Percentiles rank a stretch among this genome's conserved stretches.
Evolutionary conservation across 352 stramenopile genomes (phyloP).

Genomic region (Blastocystis sp.): DNA sequence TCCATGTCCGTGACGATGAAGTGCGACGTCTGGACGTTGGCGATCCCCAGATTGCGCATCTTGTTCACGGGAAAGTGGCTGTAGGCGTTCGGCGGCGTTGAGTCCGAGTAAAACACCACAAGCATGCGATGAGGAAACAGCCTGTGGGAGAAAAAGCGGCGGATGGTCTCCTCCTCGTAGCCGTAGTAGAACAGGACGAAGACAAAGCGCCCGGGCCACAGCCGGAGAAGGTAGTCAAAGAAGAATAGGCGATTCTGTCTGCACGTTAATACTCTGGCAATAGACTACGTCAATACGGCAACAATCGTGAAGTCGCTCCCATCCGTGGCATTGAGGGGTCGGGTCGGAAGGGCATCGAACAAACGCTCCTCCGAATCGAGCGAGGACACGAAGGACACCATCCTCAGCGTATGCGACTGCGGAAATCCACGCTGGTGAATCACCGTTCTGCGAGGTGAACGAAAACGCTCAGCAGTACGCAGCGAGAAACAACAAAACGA

Average conservation of each 20-base stretch:
- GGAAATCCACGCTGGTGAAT: neutral
- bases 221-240: neutral
- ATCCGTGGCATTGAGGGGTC: no score
- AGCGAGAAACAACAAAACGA: neutral
- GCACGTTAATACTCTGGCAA: neutral
- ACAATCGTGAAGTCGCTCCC: slow-evolving; percentile 1
- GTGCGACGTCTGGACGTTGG: slow-evolving; percentile 17
- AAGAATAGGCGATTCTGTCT: neutral
- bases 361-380: no score
- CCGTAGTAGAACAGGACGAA: slow-evolving; percentile 6
- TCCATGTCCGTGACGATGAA: slow-evolving; percentile 53
- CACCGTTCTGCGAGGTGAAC: neutral
- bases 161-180: neutral
- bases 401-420: no score
- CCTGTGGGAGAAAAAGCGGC: neutral
- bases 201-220: neutral
- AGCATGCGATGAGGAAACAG: neutral
- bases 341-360: no score
- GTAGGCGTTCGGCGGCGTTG: neutral
- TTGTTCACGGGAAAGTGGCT: slow-evolving; percentile 32
- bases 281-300: slow-evolving; percentile 19
- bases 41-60: slow-evolving; percentile 39
- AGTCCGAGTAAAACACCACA: neutral
- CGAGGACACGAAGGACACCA: no score
- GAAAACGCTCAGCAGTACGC: neutral